A percentile compares a stretch with the other conserved stretches of the same genome.
phyloP scores from a whole-genome alignment of 2,329 filamentous ascomycete species.

The Stachybotrys chlorohalonatus region DNA sequence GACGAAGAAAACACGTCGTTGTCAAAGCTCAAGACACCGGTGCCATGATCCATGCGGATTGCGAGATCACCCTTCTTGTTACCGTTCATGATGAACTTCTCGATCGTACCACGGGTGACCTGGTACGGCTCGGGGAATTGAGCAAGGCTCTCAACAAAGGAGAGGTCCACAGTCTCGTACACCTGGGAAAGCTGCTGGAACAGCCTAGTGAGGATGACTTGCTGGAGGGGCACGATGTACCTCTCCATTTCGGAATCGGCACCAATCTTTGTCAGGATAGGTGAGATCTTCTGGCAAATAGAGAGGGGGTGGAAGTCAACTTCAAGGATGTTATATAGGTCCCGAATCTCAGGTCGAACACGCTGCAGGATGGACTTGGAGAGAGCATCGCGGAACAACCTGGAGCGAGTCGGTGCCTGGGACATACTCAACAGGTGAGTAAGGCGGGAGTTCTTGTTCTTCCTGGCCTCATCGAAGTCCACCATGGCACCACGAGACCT shows the following conservation, averaged over 20 bases:
- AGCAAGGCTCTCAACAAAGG: slow-evolving; percentile 87
- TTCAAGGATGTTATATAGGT: slow-evolving; percentile 97
- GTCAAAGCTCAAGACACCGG: slow-evolving; percentile 92
- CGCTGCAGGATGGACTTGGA: slow-evolving; percentile 92
- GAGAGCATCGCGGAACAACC: slow-evolving; percentile 90
- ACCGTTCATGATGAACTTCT: slow-evolving; percentile 99
- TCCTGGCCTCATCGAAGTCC: slow-evolving; percentile 92
- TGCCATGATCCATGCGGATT: slow-evolving; percentile 92
- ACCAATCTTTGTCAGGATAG: slow-evolving; percentile 88
- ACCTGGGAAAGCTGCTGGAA: slow-evolving; percentile 99
- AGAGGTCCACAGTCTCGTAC: slow-evolving; percentile 93
- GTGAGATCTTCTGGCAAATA: slow-evolving; percentile 98
- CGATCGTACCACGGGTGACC: slow-evolving; percentile 80
- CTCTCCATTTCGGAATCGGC: slow-evolving; percentile 93
- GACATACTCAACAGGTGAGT: slow-evolving; percentile 94
- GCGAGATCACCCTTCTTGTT: slow-evolving; percentile 99
- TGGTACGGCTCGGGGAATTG: slow-evolving; percentile 96
- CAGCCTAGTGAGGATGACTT: slow-evolving; percentile 94
- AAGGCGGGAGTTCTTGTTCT: slow-evolving; percentile 97
- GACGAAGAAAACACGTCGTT: slow-evolving; percentile 96
- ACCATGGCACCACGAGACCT: slow-evolving; percentile 92
- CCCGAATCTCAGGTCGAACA: slow-evolving; percentile 86
- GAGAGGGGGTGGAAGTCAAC: slow-evolving; percentile 98
- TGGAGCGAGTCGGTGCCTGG: slow-evolving; percentile 76
- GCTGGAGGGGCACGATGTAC: slow-evolving; percentile 90